Evolutionary conservation across 148 eudicot genomes (phyloP).

Genomic region (Rhododendron henanense): DNA sequence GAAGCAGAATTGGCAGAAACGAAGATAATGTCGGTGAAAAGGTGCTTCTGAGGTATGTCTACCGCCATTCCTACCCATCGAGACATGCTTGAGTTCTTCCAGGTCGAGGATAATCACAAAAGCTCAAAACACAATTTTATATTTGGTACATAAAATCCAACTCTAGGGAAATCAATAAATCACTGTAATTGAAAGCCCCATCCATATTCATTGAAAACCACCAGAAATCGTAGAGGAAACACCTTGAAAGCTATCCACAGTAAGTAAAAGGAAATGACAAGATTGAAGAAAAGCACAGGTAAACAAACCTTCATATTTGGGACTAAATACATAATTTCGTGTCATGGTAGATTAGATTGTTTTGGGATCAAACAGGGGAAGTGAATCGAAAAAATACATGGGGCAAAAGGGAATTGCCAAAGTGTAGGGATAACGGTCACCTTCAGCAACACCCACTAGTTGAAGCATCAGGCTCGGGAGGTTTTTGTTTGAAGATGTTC

Average conservation of each 20-base stretch:
- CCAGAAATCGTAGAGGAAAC: neutral
- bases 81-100: neutral
- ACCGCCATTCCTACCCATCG: neutral
- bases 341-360: neutral
- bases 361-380: neutral
- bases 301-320: neutral
- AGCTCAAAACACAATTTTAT: neutral
- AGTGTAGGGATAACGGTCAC: neutral
- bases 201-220: neutral
- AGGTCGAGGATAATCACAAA: neutral
- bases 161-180: neutral
- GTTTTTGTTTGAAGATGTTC: constrained; percentile 40
- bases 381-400: neutral
- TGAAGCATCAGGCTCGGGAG: constrained; percentile 54
- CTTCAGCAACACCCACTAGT: constrained; percentile 74
- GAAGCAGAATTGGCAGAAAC: too few relatives aligned
- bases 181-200: neutral
- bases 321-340: neutral
- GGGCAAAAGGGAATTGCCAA: neutral
- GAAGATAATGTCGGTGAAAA: too few relatives aligned
- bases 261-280: neutral
- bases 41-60: too few relatives aligned
- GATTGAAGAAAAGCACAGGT: neutral
- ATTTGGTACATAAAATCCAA: neutral
- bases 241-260: neutral